Base-by-base conservation (phyloP, 2,329 filamentous ascomycete genomes). In the Colletotrichum musae region DNA sequence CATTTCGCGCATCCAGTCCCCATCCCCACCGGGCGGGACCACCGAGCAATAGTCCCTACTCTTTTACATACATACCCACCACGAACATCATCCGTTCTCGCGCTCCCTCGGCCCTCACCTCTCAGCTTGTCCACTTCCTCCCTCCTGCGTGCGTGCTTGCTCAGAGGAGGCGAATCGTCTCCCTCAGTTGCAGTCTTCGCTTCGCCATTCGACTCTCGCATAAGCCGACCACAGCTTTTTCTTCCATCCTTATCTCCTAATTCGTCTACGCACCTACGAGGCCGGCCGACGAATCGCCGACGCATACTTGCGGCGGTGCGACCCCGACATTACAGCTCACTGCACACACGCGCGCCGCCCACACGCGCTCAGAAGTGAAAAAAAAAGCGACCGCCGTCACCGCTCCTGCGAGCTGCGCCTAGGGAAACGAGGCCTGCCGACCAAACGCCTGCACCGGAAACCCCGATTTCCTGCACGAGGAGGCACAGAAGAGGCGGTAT, bases 231-330 rank as follows among this genome's bases (percentile, higher is more conserved):
- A 39, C 52, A 45, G 24, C 67, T 39, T 43, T 47, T 56, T 39
- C 12, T 28, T 47, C 62, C 24, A 50, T 54, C 39, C 16, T 24
- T 21, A 41, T 47, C 41, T 51, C 57, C 56, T 45, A 61, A 70
- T 67, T 70, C 50, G 67, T 53, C 21, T 45, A 45, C n/a, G 36
- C 64, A 45, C 21, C 47, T 36, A 21, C 36, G 36, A 64, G 47
- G 12, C 36, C 12, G 12, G 48, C 36, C 32, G 18, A 51, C 67
- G 56, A 70, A 67, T 67, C 62, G 61, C 24, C 51, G 21, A 70
- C 39, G 50, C 45, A 39, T 18, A 67, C 62, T 28, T 16, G 36
- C 48, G 56, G 39, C 12, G 56, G 54, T 60, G 48, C 66, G 32
- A 56, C 48, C 41, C 39, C 50, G 56, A 52, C 48, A 43, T 28